Conservation (phyloP, 2,329 filamentous ascomycete genomes). For the Thelonectria rubi region DNA sequence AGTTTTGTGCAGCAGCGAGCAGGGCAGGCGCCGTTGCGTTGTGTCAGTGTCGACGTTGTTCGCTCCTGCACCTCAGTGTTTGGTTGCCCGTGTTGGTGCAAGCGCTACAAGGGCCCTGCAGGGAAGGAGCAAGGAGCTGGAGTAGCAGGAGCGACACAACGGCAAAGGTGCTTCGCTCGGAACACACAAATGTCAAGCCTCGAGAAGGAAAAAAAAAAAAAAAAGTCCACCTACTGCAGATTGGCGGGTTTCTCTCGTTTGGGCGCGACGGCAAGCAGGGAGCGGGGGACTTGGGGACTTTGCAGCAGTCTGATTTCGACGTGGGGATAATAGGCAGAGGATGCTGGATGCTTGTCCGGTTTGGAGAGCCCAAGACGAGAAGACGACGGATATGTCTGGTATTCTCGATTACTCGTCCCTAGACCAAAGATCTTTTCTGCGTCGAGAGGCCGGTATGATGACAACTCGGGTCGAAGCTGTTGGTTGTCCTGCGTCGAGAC, state of each 20-base stretch:
- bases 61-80: constrained; percentile 8
- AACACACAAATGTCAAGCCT: not conserved
- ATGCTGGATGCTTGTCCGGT: too few species aligned
- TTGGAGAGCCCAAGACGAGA: too few species aligned
- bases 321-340: not conserved
- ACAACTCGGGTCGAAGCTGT: not conserved
- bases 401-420: not conserved
- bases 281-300: not conserved
- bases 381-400: not conserved
- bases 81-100: constrained; percentile 9
- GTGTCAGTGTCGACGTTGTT: constrained; percentile 11
- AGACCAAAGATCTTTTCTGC: not conserved
- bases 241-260: not conserved
- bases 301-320: constrained; percentile 3
- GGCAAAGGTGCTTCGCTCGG: not conserved
- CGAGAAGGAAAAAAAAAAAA: too few species aligned
- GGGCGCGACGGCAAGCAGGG: not conserved
- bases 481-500: not conserved
- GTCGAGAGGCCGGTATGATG: not conserved
- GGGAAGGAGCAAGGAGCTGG: not conserved
- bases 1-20: constrained; percentile 7
- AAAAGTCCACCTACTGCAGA: constrained; percentile 3
- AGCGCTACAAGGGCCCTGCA: constrained; percentile 5
- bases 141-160: not conserved
- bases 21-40: not conserved